Conservation (phyloP, 805 yeast genomes). For the Saturnispora silvae region DNA sequence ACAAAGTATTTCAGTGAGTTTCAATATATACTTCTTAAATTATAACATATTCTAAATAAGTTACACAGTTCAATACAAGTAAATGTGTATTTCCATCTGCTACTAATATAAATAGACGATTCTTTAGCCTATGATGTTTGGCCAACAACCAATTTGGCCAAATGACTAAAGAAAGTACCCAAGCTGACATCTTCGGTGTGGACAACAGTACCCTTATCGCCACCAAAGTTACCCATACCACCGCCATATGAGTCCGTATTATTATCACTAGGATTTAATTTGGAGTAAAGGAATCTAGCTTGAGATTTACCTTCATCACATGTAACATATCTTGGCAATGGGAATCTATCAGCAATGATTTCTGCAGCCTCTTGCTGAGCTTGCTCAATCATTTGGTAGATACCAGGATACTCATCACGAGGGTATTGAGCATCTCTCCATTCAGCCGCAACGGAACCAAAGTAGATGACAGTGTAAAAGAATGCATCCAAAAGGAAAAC, state of each 20-base stretch:
- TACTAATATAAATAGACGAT: too few species aligned
- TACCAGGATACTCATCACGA: conserved; percentile 82
- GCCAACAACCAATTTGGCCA: conserved; percentile 79
- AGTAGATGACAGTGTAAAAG: conserved; percentile 91
- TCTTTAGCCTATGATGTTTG: too few species aligned
- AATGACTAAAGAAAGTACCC: conserved; percentile 90
- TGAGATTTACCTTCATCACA: conserved; percentile 98
- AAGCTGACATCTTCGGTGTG: conserved; percentile 93
- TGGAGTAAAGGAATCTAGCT: conserved; percentile 91
- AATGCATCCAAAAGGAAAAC: conserved; percentile 88
- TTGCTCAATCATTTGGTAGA: conserved; percentile 74
- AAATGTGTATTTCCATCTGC: too few species aligned
- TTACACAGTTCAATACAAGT: too few species aligned
- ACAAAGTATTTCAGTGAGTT: too few species aligned
- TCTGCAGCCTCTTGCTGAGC: conserved; percentile 91
- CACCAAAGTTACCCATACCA: conserved; percentile 35
- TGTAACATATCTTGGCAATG: conserved; percentile 93
- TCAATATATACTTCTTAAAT: too few species aligned
- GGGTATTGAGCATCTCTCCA: conserved; percentile 97
- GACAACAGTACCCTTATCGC: conserved; percentile 57
- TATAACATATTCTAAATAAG: too few species aligned
- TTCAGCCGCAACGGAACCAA: conserved; percentile 87
- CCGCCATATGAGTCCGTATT: conserved; percentile 40
- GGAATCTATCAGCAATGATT: conserved; percentile 86
- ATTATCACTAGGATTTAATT: conserved; percentile 86